Evolutionary conservation across 768 basidiomycete genomes (phyloP), one percentile per base, ranked within the genome.

Genomic region (Pleurotus pulmonarius): DNA sequence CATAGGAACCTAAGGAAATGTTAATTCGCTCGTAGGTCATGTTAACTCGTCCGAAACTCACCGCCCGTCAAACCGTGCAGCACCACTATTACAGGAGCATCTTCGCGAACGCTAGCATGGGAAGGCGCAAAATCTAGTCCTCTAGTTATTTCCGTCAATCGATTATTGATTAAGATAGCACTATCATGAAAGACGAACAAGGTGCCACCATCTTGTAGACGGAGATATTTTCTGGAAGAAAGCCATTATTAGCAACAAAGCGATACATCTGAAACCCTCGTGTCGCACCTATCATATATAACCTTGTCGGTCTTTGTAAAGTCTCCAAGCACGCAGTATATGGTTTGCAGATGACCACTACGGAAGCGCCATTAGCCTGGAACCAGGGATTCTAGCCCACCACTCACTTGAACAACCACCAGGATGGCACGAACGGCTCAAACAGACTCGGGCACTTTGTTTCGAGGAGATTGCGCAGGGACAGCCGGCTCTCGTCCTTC

Each of bases 1-100:
- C 96, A 66, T 96, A 84, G 16, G 91, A 93, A 39, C 92, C 91
- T 92, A 58, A 34, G n/a, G 20, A 11, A 8, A 34, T 34, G 29
- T 34, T 11, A 34, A 11, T 11, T 34, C 29, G 29, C 29, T 11
- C 11, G 29, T 34, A 34, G 29, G 9, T 9, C 29, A 34, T 34
- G 29, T 11, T 11, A 34, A 34, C 29, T 34, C 11, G 29, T 34
- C 29, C 29, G 9, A 53, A 9, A 51, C 51, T 49, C 57, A 76
- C 81, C 81, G 65, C 82, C 82, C 12, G 80, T 80, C 49, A 80
- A 66, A n/a, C 82, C 82, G 63, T 83, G 82, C 58, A 76, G 72
- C 5, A 86, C 81, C 20, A 87, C 79, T 34, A 88, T 69, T 51
- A 87, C 77, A 5, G 82, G 82, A 1, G 75, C 66, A 59, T 79